phyloP scores from a whole-genome alignment of 805 yeast species.

The Candida vartiovaarae region DNA sequence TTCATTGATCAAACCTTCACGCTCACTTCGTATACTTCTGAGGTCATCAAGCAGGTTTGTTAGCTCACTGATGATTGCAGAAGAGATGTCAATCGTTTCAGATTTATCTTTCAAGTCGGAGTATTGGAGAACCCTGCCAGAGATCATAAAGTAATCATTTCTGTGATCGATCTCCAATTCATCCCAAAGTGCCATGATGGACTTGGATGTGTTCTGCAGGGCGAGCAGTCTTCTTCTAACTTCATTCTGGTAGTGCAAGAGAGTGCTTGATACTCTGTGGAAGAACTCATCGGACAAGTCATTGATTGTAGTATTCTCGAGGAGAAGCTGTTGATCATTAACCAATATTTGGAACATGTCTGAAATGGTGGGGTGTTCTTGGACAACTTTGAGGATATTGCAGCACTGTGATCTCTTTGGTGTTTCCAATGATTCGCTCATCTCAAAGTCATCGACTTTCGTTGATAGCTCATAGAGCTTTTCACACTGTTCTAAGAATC shows the following conservation, averaged over 20 bases:
- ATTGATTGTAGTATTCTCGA: slow-evolving; percentile 17
- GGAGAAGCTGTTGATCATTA: slow-evolving; percentile 14
- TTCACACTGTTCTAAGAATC: slow-evolving; percentile 13
- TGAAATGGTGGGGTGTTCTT: slow-evolving; percentile 2
- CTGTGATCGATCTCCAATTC: slow-evolving; percentile 21
- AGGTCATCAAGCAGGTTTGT: slow-evolving; percentile 7
- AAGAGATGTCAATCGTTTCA: slow-evolving; percentile 9
- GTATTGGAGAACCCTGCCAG: slow-evolving; percentile 10
- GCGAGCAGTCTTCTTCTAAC: slow-evolving; percentile 9
- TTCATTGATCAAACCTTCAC: slow-evolving; percentile 10
- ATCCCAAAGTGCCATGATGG: slow-evolving; percentile 14
- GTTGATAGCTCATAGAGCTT: slow-evolving; percentile 2
- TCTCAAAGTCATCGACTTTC: slow-evolving; percentile 9
- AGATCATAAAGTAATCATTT: slow-evolving; percentile 14
- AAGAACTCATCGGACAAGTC: slow-evolving; percentile 18
- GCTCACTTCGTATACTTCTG: slow-evolving; percentile 8
- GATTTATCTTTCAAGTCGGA: background rate
- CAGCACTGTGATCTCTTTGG: slow-evolving; percentile 14
- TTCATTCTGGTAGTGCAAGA: slow-evolving; percentile 15
- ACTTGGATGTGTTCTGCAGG: slow-evolving; percentile 7
- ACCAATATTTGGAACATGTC: slow-evolving; percentile 18
- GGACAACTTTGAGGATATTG: slow-evolving; percentile 3
- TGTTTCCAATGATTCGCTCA: slow-evolving; percentile 1
- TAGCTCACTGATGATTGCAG: slow-evolving; percentile 8
- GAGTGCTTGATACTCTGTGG: slow-evolving; percentile 2